phyloP scores from a whole-genome alignment of 305 asterid genomes.

The Fraxinus sp. region DNA sequence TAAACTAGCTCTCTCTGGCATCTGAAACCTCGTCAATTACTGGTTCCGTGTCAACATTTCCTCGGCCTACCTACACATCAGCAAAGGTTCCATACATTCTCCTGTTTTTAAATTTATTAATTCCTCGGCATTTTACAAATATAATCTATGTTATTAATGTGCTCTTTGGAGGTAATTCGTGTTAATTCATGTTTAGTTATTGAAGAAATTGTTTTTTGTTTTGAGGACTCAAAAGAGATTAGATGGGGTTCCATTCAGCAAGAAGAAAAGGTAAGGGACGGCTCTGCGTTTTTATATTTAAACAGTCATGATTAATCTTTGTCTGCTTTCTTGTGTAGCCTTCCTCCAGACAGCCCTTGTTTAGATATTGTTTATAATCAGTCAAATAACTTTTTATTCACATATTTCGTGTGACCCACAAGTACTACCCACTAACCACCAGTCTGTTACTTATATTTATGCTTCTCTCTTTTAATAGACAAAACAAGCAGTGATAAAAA shows the following conservation, averaged over 20 bases:
- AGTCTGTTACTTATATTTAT: background rate
- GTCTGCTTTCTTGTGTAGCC: background rate
- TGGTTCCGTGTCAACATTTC: slow-evolving; percentile 35
- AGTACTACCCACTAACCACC: background rate
- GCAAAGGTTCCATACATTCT: slow-evolving; percentile 51
- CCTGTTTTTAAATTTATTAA: background rate
- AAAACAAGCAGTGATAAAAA: slow-evolving; percentile 39
- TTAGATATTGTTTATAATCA: background rate
- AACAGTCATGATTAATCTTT: background rate
- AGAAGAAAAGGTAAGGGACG: slow-evolving; percentile 54
- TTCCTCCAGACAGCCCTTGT: slow-evolving; percentile 5
- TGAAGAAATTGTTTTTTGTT: slow-evolving; percentile 33
- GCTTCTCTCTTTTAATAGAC: slow-evolving; percentile 32
- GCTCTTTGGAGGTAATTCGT: background rate
- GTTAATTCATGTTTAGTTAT: slow-evolving; percentile 20
- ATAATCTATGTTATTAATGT: background rate
- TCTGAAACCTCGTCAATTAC: slow-evolving; percentile 44
- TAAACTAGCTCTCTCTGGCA: slow-evolving; percentile 68
- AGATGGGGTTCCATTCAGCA: slow-evolving; percentile 60
- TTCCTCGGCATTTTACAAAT: background rate
- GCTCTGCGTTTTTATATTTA: background rate
- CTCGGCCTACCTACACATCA: slow-evolving; percentile 32
- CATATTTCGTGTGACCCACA: background rate
- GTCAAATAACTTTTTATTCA: background rate
- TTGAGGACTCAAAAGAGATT: slow-evolving; percentile 90